These are phyloP conservation scores for Aspergillus sp. DNA, from an alignment of 2,329 filamentous ascomycete genomes.

Conservation along the genomic window DNA sequence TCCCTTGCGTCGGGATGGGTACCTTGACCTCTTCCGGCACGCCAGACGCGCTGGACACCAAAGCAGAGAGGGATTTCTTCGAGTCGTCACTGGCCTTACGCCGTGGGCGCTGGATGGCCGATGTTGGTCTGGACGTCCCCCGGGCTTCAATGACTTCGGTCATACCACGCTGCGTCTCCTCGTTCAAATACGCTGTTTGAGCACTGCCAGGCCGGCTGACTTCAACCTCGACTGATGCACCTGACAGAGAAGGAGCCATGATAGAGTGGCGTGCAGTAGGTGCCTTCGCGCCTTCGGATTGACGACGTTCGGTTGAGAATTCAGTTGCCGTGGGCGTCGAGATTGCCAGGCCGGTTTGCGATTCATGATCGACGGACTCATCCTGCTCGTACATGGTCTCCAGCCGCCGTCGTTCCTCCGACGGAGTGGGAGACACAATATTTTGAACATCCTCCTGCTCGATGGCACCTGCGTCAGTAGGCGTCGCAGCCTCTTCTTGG, in stretches of 20 bases:
- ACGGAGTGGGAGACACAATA: constrained; percentile 16
- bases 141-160: constrained; percentile 26
- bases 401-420: constrained; percentile 23
- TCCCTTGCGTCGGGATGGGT: constrained; percentile 22
- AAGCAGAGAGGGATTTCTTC: constrained; percentile 12
- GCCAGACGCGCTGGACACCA: constrained; percentile 15
- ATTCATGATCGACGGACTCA: constrained; percentile 18
- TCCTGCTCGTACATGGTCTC: constrained; percentile 34
- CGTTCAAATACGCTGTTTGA: constrained; percentile 14
- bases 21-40: constrained; percentile 13
- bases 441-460: constrained; percentile 4
- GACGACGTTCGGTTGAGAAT: background rate
- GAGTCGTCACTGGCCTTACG: constrained; percentile 22
- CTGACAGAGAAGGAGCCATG: constrained; percentile 14
- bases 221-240: constrained; percentile 11
- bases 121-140: constrained; percentile 20
- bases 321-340: constrained; percentile 3
- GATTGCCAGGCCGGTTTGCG: constrained; percentile 13
- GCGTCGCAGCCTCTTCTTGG: constrained; percentile 1
- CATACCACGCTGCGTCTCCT: background rate
- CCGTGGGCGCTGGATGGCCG: constrained; percentile 23
- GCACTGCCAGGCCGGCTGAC: constrained; percentile 15
- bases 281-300: background rate
- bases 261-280: constrained; percentile 9
- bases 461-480: constrained; percentile 7